Evolutionary conservation across 495 filamentous ascomycete genomes (phyloP), one percentile per base, ranked within the genome.

Genomic region (Bryoglossum gracile): DNA sequence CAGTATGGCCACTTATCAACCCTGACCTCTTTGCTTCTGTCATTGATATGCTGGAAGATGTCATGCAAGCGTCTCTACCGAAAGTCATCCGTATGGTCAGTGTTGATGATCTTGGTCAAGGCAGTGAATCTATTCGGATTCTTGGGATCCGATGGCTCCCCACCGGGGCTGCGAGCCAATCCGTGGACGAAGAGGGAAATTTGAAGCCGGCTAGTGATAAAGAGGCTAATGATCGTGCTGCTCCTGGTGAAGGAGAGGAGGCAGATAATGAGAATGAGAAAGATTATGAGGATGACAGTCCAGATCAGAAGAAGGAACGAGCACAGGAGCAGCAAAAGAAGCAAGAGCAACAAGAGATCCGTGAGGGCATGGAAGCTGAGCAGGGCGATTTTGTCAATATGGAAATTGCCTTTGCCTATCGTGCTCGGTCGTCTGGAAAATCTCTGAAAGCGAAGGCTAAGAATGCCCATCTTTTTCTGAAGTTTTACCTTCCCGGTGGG

Each of bases 361-460:
- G 71, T 8, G 77, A 83, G 54, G 81, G 81, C 0, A 80, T 84
- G 76, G 82, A 85, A 57, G 82, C 81, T 14, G 83, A 85, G 54
- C 78, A 84, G 56, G 83, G 82, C 4, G 80, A 85, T 52, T 86
- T 86, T 57, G 72, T 84, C 54, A 85, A 85, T 56, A 53, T 86
- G 37, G 84, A 87, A 54, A 64, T 87, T 34, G 78, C 76, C 3
- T 83, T 87, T 57, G 74, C 84, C 8, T 87, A 87, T 63, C 69
- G 81, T 23, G 75, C 77, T 8, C 65, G 75, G 38, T 73, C 69
- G 3, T 76, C 71, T 18, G 68, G 73, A 25, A 76, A 72, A 41
- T 77, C 70, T 11, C 58, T 84, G 26, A 73, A 72, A 46, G 67
- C 70, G 22, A 80, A 84, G 46, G 68, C 75, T 5, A 83, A 84